Percentiles rank a stretch among this genome's conserved stretches.
Conservation (phyloP, 2,329 filamentous ascomycete species). For the Alternaria hordeiaustralica region DNA sequence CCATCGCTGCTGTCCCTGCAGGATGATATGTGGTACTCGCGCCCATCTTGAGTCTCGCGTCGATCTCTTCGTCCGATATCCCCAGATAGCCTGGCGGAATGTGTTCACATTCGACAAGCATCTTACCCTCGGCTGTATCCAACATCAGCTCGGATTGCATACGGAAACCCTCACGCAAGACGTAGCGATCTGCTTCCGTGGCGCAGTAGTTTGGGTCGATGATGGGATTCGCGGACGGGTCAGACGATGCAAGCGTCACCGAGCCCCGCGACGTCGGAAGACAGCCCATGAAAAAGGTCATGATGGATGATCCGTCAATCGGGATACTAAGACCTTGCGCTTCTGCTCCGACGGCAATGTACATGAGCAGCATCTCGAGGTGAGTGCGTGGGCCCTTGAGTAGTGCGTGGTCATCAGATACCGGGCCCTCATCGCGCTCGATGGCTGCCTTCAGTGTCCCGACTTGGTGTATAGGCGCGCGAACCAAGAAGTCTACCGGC, state of each 20-base stretch:
- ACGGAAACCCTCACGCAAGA: constrained; percentile 57
- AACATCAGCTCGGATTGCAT: constrained; percentile 51
- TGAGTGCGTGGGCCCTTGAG: not conserved
- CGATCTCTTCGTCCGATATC: constrained; percentile 58
- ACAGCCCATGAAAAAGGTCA: constrained; percentile 28
- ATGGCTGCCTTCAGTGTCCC: constrained; percentile 19
- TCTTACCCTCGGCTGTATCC: constrained; percentile 53
- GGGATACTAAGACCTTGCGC: constrained; percentile 21
- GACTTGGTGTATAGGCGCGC: constrained; percentile 8
- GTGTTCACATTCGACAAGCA: constrained; percentile 35
- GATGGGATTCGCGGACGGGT: constrained; percentile 54
- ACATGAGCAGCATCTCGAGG: not conserved
- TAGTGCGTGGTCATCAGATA: constrained; percentile 18
- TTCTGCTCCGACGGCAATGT: constrained; percentile 9
- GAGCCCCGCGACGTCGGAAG: constrained; percentile 52
- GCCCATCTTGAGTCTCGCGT: constrained; percentile 55
- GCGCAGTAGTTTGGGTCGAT: constrained; percentile 61
- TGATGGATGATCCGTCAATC: constrained; percentile 26
- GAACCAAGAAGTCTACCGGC: constrained; percentile 30
- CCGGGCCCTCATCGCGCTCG: constrained; percentile 20
- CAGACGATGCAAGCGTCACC: constrained; percentile 58
- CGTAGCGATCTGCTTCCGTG: constrained; percentile 57
- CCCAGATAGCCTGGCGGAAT: constrained; percentile 21
- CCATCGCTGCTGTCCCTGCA: constrained; percentile 65
- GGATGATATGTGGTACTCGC: constrained; percentile 61